Conservation (phyloP, 1,284 basidiomycete genomes). For the Trametes sp. region DNA sequence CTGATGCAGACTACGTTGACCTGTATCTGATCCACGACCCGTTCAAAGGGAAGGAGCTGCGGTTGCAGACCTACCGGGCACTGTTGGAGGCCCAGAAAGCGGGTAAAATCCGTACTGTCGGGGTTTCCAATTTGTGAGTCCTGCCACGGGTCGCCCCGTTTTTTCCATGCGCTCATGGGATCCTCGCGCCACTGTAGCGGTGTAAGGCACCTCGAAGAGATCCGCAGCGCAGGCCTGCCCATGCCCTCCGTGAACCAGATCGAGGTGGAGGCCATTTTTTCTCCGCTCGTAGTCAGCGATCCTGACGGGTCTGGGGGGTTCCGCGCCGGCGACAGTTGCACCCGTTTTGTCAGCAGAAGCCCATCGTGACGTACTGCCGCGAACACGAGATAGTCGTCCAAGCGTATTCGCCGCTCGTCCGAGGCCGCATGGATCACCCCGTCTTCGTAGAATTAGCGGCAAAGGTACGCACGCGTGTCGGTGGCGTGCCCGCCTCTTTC, state of each 20-base stretch:
- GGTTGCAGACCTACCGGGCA: slow-evolving; percentile 55
- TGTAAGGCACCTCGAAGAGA: slow-evolving; percentile 81
- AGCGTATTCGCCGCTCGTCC: slow-evolving; percentile 64
- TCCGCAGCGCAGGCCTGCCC: slow-evolving; percentile 65
- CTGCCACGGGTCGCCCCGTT: neutral
- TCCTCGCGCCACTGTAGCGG: slow-evolving; percentile 50
- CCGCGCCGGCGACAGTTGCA: slow-evolving; percentile 60
- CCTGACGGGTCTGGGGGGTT: neutral
- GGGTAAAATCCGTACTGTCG: slow-evolving; percentile 62
- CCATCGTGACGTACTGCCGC: slow-evolving; percentile 81
- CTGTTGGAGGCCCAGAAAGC: slow-evolving; percentile 54
- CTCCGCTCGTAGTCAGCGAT: neutral
- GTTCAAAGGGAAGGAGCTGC: slow-evolving; percentile 48
- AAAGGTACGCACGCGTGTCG: slow-evolving; percentile 39
- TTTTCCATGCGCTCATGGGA: neutral
- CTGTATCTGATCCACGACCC: slow-evolving; percentile 69
- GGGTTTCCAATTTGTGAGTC: slow-evolving; percentile 71
- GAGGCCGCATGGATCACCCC: slow-evolving; percentile 51
- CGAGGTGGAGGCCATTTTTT: slow-evolving; percentile 57
- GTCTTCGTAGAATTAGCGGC: slow-evolving; percentile 51
- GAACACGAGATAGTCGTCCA: slow-evolving; percentile 71
- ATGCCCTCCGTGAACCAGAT: slow-evolving; percentile 87
- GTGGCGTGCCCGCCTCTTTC: neutral
- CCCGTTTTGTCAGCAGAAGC: slow-evolving; percentile 84
- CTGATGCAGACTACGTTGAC: slow-evolving; percentile 57